Conservation (phyloP, 2,329 filamentous ascomycete genomes). For the Alternaria sp. region DNA sequence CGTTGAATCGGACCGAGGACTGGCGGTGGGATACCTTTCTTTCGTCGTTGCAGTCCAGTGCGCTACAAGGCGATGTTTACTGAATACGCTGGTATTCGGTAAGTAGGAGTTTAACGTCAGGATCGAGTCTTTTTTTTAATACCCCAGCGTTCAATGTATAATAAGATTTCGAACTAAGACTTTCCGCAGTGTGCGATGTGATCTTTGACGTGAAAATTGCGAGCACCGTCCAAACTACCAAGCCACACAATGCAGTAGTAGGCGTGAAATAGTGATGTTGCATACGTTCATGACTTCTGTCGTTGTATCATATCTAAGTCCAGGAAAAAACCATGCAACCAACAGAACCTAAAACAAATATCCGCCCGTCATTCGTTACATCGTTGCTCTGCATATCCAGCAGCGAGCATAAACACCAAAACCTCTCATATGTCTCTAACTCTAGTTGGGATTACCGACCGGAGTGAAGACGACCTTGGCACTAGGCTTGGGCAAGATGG, state of each 20-base stretch:
- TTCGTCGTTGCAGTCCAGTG: not conserved
- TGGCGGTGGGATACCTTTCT: not conserved
- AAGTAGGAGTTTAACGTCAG: not conserved
- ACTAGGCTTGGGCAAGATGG: constrained; percentile 23
- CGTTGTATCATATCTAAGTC: not conserved
- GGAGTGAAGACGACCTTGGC: constrained; percentile 24
- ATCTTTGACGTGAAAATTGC: not conserved
- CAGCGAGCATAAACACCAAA: not conserved
- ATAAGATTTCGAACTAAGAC: no score
- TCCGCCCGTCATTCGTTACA: not conserved
- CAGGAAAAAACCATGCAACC: not conserved
- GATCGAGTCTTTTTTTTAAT: not conserved
- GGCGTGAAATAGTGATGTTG: not conserved
- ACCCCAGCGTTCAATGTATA: not conserved
- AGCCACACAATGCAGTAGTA: not conserved
- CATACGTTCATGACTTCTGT: not conserved
- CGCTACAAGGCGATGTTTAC: not conserved
- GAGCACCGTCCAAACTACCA: not conserved
- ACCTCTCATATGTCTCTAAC: not conserved
- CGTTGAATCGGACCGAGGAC: not conserved
- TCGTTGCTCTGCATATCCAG: constrained; percentile 5
- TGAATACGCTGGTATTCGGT: not conserved
- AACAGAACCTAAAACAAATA: not conserved
- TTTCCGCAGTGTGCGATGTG: not conserved
- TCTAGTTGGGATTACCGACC: not conserved